Conservation (phyloP, 345 rosid species). For the Isatis tinctoria region DNA sequence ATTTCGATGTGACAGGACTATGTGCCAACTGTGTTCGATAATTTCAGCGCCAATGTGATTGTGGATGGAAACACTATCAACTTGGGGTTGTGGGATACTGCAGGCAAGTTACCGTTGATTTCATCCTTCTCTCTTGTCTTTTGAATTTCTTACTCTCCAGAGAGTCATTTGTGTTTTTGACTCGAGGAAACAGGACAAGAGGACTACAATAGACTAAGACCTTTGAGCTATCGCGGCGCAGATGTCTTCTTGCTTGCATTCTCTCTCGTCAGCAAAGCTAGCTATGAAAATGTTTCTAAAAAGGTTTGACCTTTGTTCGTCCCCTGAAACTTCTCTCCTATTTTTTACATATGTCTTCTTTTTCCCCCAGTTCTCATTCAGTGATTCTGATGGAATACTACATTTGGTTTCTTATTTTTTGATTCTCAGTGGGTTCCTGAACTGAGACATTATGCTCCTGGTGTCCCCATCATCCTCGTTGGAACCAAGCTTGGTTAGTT, state of each 20-base stretch:
- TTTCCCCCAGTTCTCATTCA: neutral
- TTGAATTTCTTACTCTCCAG: neutral
- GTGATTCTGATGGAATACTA: constrained; percentile 20
- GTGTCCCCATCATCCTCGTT: constrained; percentile 77
- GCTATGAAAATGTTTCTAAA: constrained; percentile 84
- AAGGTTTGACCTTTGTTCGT: constrained; percentile 39
- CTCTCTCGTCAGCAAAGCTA: constrained; percentile 91
- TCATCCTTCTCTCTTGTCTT: neutral
- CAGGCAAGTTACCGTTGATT: constrained; percentile 39
- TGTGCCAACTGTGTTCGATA: constrained; percentile 83
- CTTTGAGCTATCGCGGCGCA: constrained; percentile 93
- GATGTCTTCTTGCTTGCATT: constrained; percentile 88
- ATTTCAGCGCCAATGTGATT: constrained; percentile 80
- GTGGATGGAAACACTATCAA: constrained; percentile 80
- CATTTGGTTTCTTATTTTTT: neutral
- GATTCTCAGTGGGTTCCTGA: constrained; percentile 83
- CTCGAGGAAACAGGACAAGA: constrained; percentile 59
- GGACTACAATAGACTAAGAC: constrained; percentile 85
- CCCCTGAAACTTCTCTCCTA: neutral
- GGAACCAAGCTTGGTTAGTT: constrained; percentile 80
- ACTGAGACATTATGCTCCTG: constrained; percentile 85
- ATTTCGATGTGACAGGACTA: constrained; percentile 49
- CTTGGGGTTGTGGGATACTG: constrained; percentile 83
- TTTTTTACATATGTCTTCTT: too few relatives aligned
- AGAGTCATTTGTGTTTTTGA: neutral